These are phyloP conservation scores for Ogataea dorogensis DNA, from an alignment of 805 yeast species.

Conservation along the genomic window DNA sequence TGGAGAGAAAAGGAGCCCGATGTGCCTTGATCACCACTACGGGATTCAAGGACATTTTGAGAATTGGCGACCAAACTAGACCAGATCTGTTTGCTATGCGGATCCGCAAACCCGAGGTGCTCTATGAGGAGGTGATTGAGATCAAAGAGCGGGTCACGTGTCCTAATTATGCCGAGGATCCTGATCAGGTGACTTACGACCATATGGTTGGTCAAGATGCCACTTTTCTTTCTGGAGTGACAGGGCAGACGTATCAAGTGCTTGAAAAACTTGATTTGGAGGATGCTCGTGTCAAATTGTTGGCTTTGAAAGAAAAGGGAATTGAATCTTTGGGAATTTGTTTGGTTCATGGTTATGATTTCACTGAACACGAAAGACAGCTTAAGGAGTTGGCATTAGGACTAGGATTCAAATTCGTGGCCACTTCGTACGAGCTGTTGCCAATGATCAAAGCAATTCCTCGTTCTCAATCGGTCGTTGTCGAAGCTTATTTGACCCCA, in stretches of 20 bases:
- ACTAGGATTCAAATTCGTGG: slow-evolving; percentile 40
- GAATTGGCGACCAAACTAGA: slow-evolving; percentile 33
- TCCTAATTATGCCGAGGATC: slow-evolving; percentile 28
- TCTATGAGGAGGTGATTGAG: slow-evolving; percentile 21
- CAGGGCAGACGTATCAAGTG: slow-evolving; percentile 22
- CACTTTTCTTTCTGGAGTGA: slow-evolving; percentile 9
- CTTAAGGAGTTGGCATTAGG: slow-evolving; percentile 35
- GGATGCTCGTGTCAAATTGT: slow-evolving; percentile 22
- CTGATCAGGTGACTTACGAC: slow-evolving; percentile 15
- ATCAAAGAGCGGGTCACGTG: slow-evolving; percentile 22
- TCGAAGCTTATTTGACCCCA: slow-evolving; percentile 44
- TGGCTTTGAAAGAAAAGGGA: slow-evolving; percentile 22
- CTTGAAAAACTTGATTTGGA: slow-evolving; percentile 23
- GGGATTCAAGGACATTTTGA: slow-evolving; percentile 32
- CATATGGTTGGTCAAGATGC: slow-evolving; percentile 10
- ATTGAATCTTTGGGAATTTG: slow-evolving; percentile 32
- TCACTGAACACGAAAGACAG: slow-evolving; percentile 38
- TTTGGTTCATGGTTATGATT: slow-evolving; percentile 37
- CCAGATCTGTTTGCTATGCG: slow-evolving; percentile 23
- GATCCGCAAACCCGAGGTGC: slow-evolving; percentile 18
- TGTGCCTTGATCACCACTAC: slow-evolving; percentile 27
- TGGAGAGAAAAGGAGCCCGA: slow-evolving; percentile 23
- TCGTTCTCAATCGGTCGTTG: slow-evolving; percentile 36
- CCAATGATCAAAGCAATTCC: slow-evolving; percentile 37
- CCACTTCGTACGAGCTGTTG: slow-evolving; percentile 36